These are phyloP conservation scores for Orbilia javanica DNA, from an alignment of 2,329 filamentous ascomycete genomes.

Conservation along the genomic window DNA sequence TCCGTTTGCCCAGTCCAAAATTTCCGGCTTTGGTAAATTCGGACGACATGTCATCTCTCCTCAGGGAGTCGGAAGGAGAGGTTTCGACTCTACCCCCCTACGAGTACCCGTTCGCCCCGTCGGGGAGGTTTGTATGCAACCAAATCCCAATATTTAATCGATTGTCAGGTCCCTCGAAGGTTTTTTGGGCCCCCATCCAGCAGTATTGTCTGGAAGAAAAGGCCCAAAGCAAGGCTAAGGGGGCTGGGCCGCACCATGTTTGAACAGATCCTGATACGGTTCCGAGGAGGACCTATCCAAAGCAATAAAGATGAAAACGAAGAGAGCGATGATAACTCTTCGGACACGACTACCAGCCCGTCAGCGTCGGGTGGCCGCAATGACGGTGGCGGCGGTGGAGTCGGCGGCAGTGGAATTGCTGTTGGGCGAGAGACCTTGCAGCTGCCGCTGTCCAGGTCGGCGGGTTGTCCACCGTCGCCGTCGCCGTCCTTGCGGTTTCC, in stretches of 20 bases:
- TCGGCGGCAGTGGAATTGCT: background rate
- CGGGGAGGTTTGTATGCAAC: conserved; percentile 50
- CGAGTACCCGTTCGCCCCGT: conserved; percentile 43
- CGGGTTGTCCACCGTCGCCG: conserved; percentile 43
- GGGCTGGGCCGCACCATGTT: conserved; percentile 36
- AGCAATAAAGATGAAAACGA: conserved; percentile 52
- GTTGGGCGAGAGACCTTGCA: conserved; percentile 37
- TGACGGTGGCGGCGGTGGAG: background rate
- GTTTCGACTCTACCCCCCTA: conserved; percentile 45
- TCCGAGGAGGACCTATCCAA: conserved; percentile 52
- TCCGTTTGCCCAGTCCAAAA: conserved; percentile 55
- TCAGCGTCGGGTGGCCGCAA: conserved; percentile 25
- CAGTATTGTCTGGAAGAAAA: background rate
- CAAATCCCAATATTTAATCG: conserved; percentile 9
- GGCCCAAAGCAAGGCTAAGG: background rate
- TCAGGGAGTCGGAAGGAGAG: conserved; percentile 56
- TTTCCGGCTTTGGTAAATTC: conserved; percentile 59
- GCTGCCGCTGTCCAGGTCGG: conserved; percentile 42
- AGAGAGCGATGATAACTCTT: conserved; percentile 54
- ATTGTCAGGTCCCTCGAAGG: conserved; percentile 8
- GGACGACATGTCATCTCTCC: conserved; percentile 59
- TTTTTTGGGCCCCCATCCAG: conserved; percentile 3
- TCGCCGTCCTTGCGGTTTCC: conserved; percentile 52
- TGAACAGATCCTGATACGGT: conserved; percentile 58
- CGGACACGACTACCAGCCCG: conserved; percentile 51